Percentiles rank a stretch among this genome's conserved stretches.
Evolutionary conservation across 148 eudicot genomes (phyloP).

Genomic region (Salicornia ramosissima): DNA sequence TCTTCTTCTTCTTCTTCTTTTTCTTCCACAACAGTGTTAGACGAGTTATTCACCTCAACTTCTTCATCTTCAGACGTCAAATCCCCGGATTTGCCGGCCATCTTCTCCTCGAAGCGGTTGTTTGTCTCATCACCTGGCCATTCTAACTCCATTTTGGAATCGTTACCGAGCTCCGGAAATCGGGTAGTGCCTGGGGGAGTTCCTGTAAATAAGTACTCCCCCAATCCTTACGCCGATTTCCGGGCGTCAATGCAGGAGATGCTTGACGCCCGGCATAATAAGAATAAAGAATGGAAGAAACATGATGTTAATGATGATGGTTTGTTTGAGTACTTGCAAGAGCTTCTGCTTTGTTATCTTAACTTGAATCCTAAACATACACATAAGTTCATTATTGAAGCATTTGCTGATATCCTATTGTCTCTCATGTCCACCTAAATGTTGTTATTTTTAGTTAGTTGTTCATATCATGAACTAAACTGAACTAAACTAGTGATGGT

Average conservation of each 20-base stretch:
- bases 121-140: constrained; percentile 66
- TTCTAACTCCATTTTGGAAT: constrained; percentile 61
- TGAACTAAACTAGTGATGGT: no score
- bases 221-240: constrained; percentile 56
- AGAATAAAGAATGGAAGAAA: not conserved
- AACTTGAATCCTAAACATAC: constrained; percentile 50
- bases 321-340: constrained; percentile 50
- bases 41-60: constrained; percentile 16
- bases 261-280: constrained; percentile 46
- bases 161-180: constrained; percentile 1
- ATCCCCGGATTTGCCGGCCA: constrained; percentile 25
- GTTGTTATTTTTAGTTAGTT: not conserved
- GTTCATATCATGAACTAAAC: no score
- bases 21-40: constrained; percentile 20
- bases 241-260: constrained; percentile 72
- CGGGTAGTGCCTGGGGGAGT: constrained; percentile 34
- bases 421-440: constrained; percentile 28
- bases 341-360: constrained; percentile 57
- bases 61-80: constrained; percentile 26
- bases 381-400: constrained; percentile 55
- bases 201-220: constrained; percentile 53
- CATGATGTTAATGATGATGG: constrained; percentile 10
- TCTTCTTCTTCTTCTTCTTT: constrained; percentile 24
- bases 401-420: constrained; percentile 54
- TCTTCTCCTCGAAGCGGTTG: constrained; percentile 56